These are phyloP conservation scores for Odonthalia washingtoniensis DNA, from an alignment of 31 red algal species.

Conservation along the genomic window DNA sequence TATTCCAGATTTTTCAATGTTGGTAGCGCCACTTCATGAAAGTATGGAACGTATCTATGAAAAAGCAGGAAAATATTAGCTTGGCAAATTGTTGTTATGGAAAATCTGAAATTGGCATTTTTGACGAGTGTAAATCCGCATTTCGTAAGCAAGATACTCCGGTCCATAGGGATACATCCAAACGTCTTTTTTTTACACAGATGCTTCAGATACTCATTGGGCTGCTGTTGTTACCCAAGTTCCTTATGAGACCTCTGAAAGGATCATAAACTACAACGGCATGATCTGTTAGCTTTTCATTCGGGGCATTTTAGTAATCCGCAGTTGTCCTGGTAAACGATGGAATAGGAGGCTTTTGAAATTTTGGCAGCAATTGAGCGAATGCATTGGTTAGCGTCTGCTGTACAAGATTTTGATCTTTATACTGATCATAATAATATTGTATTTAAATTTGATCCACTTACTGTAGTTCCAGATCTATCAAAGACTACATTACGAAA, in stretches of 20 bases:
- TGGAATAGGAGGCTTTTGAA: neutral
- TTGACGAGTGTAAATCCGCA: neutral
- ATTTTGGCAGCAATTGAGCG: neutral
- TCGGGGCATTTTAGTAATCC: neutral
- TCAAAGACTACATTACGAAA: neutral
- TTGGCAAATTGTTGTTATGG: neutral
- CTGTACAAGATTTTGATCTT: neutral
- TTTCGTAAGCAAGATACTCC: neutral
- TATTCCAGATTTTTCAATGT: neutral
- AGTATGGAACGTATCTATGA: neutral
- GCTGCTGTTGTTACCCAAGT: neutral
- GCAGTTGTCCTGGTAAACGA: neutral
- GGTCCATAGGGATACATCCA: neutral
- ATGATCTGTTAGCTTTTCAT: neutral
- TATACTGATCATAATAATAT: constrained; percentile 21
- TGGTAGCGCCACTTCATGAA: neutral
- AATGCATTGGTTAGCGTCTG: neutral
- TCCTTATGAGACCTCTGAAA: neutral
- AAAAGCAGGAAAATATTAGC: neutral
- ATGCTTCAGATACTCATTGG: neutral
- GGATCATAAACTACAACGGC: neutral
- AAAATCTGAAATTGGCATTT: neutral
- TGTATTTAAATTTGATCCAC: neutral
- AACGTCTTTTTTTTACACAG: neutral
- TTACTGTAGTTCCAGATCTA: neutral